Base-by-base conservation (phyloP, 371 early-diverging fungal genomes). In the Mortierella sp. region DNA sequence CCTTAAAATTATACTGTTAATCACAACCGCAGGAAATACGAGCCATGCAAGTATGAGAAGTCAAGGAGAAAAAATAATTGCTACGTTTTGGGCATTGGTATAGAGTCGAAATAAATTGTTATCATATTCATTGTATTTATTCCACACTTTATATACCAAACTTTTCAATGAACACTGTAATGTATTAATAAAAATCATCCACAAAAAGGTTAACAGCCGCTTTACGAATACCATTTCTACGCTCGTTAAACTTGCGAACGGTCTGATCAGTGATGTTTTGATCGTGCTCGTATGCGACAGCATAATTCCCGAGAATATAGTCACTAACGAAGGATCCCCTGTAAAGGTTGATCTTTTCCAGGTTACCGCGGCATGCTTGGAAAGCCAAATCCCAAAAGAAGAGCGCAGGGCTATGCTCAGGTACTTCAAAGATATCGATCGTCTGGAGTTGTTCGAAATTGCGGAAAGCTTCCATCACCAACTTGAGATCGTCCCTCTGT, bases 311-410 rank as follows among this genome's bases (percentile, higher is more conserved):
- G 9, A 78, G 72, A 53, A 78, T 68, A 37, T 73, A 78, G 15
- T 78, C 79, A 0, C 61, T 73, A 10, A 64, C 47, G 45, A 78
- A 78, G 13, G 67, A 62, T 28, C 79, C 73, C 37, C 79, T n/a
- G 60, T 78, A 63, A 23, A 78, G 67, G 28, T 78, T 78, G 42
- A 78, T 65, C 34, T 49, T 51, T 45, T 40, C 47, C n/a, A 78
- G 68, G 0, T 59, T 19, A 1, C 79, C 79, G 0, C 64, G 69
- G 43, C 70, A 64, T 12, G 63, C 73, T 58, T 78, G 73, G 31
- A 70, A 78, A 0, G 79, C 73, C 54, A 78, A 55, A 35, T 78
- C 79, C 79, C 79, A 78, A 63, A 78, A 78, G 64, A 78, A 78
- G n/a, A 78, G 55, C 10, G 79, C 79, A 6, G 79, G 70, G 32